Percentiles rank a stretch among this genome's conserved stretches.
These are phyloP conservation scores for Trichaptum fuscoviolaceum DNA, from an alignment of 768 basidiomycete species.

Conservation along the genomic window DNA sequence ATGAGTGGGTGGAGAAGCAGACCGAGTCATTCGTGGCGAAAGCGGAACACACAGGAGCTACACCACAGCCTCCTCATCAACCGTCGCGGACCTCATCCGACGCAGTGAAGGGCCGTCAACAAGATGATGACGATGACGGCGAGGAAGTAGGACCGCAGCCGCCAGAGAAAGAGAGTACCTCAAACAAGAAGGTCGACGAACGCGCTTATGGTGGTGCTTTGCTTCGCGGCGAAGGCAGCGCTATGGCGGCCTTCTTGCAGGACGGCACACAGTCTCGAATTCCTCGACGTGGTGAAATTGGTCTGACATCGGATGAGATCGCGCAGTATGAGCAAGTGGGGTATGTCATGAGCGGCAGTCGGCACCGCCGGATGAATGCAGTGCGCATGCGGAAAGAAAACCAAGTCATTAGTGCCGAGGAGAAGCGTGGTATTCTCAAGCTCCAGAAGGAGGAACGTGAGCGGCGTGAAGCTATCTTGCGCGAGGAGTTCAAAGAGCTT, in stretches of 20 bases:
- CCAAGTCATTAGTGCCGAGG: slow-evolving; percentile 98
- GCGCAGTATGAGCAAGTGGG: slow-evolving; percentile 83
- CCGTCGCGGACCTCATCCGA: slow-evolving; percentile 14
- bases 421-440: slow-evolving; percentile 94
- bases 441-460: slow-evolving; percentile 91
- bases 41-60: slow-evolving; percentile 16
- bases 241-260: slow-evolving; percentile 95
- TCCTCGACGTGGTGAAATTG: slow-evolving; percentile 98
- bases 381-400: slow-evolving; percentile 99
- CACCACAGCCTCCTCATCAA: slow-evolving; percentile 16
- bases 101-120: slow-evolving; percentile 15
- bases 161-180: slow-evolving; percentile 31
- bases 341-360: slow-evolving; percentile 64
- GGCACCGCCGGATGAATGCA: slow-evolving; percentile 83
- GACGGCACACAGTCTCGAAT: slow-evolving; percentile 82
- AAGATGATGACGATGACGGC: slow-evolving; percentile 42
- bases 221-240: slow-evolving; percentile 91
- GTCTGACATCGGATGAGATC: slow-evolving; percentile 83
- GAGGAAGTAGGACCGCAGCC: slow-evolving; percentile 81
- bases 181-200: slow-evolving; percentile 60
- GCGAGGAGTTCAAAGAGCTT: slow-evolving; percentile 86
- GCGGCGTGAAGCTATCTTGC: slow-evolving; percentile 82
- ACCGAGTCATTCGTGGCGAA: slow-evolving; percentile 22
- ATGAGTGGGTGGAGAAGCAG: slow-evolving; percentile 65
- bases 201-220: slow-evolving; percentile 87